Conservation (phyloP, 169 alveolate genomes). For the Cryptosporidium meleagridis region DNA sequence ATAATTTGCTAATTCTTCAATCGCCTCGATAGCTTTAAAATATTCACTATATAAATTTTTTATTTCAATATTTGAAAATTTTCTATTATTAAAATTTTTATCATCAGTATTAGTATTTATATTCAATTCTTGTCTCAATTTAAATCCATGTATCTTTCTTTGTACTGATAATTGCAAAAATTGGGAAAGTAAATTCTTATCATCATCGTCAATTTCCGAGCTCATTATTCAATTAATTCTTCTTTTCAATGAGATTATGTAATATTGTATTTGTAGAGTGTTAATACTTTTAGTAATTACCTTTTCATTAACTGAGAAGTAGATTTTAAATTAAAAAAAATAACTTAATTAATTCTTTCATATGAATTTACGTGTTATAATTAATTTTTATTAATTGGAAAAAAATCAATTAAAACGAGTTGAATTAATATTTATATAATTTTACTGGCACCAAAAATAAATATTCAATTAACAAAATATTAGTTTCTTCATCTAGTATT, state of each 20-base stretch:
- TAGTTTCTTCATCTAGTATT: neutral
- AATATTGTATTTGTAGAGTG: neutral
- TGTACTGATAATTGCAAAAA: slow-evolving; percentile 51
- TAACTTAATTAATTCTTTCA: neutral
- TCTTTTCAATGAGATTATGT: neutral
- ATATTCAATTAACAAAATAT: neutral
- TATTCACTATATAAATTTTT: slow-evolving; percentile 23
- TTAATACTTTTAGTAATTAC: neutral
- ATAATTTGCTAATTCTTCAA: slow-evolving; percentile 17
- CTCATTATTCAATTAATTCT: neutral
- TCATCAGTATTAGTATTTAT: neutral
- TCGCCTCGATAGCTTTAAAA: slow-evolving; percentile 11
- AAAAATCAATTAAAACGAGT: neutral
- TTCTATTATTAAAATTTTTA: neutral
- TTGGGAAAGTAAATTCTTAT: neutral
- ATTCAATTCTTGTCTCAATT: neutral
- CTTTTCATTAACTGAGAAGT: neutral
- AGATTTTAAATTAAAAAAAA: neutral
- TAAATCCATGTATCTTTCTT: slow-evolving; percentile 31
- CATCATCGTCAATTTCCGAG: slow-evolving; percentile 15
- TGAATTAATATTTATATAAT: neutral
- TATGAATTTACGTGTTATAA: neutral
- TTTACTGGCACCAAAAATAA: neutral
- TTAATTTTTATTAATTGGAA: neutral
- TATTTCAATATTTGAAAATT: neutral